A percentile compares a stretch with the other conserved stretches of the same genome.
Conservation (phyloP, 1,284 basidiomycete species). For the Ceratobasidium sp. region DNA sequence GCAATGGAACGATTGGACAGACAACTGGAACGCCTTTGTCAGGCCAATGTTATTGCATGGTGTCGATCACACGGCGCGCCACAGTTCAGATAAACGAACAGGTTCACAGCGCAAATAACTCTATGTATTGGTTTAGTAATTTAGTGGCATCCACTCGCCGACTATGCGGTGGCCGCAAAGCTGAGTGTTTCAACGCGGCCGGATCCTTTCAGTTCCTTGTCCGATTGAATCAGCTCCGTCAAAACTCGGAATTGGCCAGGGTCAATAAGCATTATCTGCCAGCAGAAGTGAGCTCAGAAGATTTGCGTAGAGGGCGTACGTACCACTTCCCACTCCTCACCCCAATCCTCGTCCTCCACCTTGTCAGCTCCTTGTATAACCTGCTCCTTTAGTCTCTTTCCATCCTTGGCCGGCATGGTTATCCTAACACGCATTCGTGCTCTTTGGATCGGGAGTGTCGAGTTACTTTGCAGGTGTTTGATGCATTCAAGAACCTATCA, state of each 20-base stretch:
- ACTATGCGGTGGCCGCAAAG: constrained; percentile 65
- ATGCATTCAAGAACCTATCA: constrained; percentile 88
- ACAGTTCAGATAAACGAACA: not conserved
- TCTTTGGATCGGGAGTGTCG: constrained; percentile 87
- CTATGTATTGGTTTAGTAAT: constrained; percentile 4
- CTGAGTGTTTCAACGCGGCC: constrained; percentile 84
- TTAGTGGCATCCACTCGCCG: not conserved
- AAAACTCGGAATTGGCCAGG: constrained; percentile 90
- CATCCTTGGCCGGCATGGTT: constrained; percentile 76
- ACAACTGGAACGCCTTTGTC: constrained; percentile 33
- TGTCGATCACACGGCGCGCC: constrained; percentile 13
- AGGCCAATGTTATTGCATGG: constrained; percentile 16
- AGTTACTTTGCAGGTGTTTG: constrained; percentile 78
- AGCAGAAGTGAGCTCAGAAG: not conserved
- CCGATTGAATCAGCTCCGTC: constrained; percentile 88
- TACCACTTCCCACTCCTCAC: constrained; percentile 88
- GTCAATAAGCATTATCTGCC: constrained; percentile 87
- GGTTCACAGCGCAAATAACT: constrained; percentile 1
- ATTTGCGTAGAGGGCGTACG: constrained; percentile 47
- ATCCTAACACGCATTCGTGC: constrained; percentile 92
- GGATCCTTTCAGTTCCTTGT: constrained; percentile 79
- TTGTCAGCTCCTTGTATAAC: constrained; percentile 77
- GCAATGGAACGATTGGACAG: constrained; percentile 31
- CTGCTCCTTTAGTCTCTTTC: constrained; percentile 73
- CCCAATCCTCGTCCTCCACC: constrained; percentile 83